Evolutionary conservation across 768 basidiomycete genomes (phyloP).

Genomic region (Rossbeevera mucosa): DNA sequence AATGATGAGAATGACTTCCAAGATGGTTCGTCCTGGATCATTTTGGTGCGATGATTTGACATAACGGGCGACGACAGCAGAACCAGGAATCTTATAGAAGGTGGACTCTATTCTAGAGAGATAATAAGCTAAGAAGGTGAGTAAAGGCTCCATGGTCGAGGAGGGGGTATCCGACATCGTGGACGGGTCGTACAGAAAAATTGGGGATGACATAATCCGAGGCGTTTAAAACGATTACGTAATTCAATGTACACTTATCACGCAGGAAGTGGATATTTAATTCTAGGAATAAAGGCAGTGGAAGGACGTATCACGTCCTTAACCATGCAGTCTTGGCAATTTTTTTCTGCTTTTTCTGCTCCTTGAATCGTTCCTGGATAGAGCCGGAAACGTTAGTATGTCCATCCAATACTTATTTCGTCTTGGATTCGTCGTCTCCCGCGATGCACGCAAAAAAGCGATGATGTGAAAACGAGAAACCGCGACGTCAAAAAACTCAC

Average conservation of each 20-base stretch:
- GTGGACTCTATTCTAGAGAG: slow-evolving; percentile 55
- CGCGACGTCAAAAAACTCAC: slow-evolving; percentile 40
- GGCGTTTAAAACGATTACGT: background rate
- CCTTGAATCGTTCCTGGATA: slow-evolving; percentile 73
- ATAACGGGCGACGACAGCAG: slow-evolving; percentile 81
- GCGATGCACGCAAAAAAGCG: slow-evolving; percentile 17
- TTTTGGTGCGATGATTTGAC: slow-evolving; percentile 94
- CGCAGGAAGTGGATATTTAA: no score
- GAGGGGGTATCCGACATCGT: slow-evolving; percentile 34
- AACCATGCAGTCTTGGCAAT: slow-evolving; percentile 87
- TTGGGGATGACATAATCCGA: slow-evolving; percentile 10
- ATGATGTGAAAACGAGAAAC: slow-evolving; percentile 13
- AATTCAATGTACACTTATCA: no score
- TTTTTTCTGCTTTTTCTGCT: slow-evolving; percentile 78
- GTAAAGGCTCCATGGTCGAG: slow-evolving; percentile 46
- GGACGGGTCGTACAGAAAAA: slow-evolving; percentile 8
- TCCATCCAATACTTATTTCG: slow-evolving; percentile 13
- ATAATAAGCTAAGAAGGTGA: slow-evolving; percentile 61
- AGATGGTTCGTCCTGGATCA: slow-evolving; percentile 86
- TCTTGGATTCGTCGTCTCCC: slow-evolving; percentile 21
- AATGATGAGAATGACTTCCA: slow-evolving; percentile 83
- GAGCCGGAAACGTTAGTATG: slow-evolving; percentile 19
- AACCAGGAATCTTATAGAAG: slow-evolving; percentile 77
- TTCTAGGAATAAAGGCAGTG: background rate
- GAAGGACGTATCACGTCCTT: slow-evolving; percentile 41